Percentiles rank a stretch among this genome's conserved stretches.
Conservation (phyloP, 768 basidiomycete species). For the Boletus subcaerulescens region DNA sequence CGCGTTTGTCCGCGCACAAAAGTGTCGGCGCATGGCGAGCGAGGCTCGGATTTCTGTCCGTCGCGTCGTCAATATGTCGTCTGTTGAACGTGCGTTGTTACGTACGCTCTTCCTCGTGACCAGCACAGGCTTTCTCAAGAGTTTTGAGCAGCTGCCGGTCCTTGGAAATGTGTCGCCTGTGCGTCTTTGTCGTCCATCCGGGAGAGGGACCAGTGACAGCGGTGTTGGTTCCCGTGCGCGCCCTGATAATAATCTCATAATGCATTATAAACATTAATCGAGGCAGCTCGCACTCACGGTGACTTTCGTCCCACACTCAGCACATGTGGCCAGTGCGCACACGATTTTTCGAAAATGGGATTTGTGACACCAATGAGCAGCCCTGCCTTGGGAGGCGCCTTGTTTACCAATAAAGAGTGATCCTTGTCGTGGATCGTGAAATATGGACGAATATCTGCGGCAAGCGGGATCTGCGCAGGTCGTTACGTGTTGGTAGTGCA, state of each 20-base stretch:
- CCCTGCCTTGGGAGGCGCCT: conserved; percentile 74
- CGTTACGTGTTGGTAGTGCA: not conserved
- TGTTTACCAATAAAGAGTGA: conserved; percentile 69
- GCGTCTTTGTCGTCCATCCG: conserved; percentile 76
- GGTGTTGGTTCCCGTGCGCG: not conserved
- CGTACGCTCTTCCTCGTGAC: conserved; percentile 52
- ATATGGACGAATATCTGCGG: conserved; percentile 87
- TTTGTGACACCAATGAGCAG: conserved; percentile 84
- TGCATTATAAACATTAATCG: not conserved
- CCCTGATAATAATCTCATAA: not conserved
- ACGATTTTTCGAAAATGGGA: conserved; percentile 77
- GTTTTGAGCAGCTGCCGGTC: conserved; percentile 71
- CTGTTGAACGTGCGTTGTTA: conserved; percentile 2
- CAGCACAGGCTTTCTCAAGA: conserved; percentile 59
- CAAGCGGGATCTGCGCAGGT: conserved; percentile 65
- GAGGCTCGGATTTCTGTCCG: conserved; percentile 57
- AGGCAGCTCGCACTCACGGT: conserved; percentile 34
- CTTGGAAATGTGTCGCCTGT: conserved; percentile 83
- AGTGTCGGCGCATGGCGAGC: conserved; percentile 71
- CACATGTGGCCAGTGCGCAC: conserved; percentile 83
- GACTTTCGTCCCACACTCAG: conserved; percentile 60
- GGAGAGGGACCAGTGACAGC: conserved; percentile 50
- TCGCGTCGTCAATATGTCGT: not conserved
- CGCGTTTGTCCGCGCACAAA: conserved; percentile 80
- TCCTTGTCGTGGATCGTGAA: conserved; percentile 97